These are phyloP conservation scores for Amaranthus tricolor DNA, from an alignment of 179 eudicot genomes.

Conservation along the genomic window DNA sequence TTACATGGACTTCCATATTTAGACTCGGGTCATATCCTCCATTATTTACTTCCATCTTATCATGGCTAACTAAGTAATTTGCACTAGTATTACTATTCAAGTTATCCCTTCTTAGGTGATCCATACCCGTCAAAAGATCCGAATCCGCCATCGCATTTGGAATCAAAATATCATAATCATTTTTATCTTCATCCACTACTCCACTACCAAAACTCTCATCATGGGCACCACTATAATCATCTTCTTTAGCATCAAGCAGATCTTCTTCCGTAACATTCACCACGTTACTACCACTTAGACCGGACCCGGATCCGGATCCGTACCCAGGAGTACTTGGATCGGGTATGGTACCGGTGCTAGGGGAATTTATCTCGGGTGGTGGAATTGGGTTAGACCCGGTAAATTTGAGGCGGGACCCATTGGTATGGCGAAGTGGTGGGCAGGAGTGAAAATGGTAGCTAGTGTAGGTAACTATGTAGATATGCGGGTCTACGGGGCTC, in stretches of 20 bases:
- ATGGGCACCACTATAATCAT: not conserved
- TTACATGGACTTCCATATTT: not conserved
- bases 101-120: constrained; percentile 16
- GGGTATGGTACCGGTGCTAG: not conserved
- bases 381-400: constrained; percentile 31
- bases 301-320: not conserved
- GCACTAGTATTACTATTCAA: too few relatives aligned
- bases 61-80: not conserved
- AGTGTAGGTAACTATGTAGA: constrained; percentile 53
- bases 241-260: constrained; percentile 7
- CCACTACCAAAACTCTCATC: constrained; percentile 4
- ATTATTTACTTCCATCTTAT: not conserved
- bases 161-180: constrained; percentile 23
- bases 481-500: constrained; percentile 43
- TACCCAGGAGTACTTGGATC: not conserved
- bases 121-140: constrained; percentile 34
- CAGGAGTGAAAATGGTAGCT: constrained; percentile 66
- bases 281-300: not conserved
- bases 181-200: not conserved
- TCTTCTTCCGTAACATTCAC: constrained; percentile 9
- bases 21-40: constrained; percentile 14
- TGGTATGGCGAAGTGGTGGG: constrained; percentile 46
- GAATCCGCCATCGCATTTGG: constrained; percentile 28
- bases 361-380: constrained; percentile 39
- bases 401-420: constrained; percentile 24